Conservation (phyloP, 164 flowering plant species). For the Dillenia suffruticosa region DNA sequence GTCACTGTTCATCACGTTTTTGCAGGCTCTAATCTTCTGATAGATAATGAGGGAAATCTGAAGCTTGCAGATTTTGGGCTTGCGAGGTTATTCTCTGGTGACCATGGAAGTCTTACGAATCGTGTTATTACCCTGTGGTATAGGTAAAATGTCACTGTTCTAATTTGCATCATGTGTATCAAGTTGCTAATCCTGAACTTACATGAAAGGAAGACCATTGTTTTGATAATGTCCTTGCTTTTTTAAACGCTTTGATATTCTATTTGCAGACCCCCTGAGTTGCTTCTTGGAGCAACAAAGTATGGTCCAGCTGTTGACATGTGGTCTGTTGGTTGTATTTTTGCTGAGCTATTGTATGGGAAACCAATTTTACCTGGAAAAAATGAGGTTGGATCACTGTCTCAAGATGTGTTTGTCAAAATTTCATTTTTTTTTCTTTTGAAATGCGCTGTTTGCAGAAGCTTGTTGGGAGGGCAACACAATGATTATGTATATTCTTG, state of each 20-base stretch:
- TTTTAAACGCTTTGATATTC: neutral
- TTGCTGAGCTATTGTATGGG: constrained; percentile 90
- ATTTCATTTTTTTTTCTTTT: no score
- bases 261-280: constrained; percentile 79
- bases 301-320: constrained; percentile 98
- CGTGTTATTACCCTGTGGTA: constrained; percentile 96
- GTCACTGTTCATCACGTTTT: neutral
- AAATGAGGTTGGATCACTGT: constrained; percentile 54
- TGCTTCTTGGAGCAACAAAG: constrained; percentile 91
- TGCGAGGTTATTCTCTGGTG: constrained; percentile 74
- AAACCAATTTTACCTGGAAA: constrained; percentile 91
- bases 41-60: constrained; percentile 87
- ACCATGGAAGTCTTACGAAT: constrained; percentile 81
- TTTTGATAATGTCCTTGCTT: no score
- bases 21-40: constrained; percentile 93
- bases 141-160: constrained; percentile 42
- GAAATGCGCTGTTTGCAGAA: no score
- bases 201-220: no score
- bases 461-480: no score
- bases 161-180: neutral
- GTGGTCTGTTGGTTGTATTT: constrained; percentile 99
- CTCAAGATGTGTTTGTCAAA: no score
- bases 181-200: neutral
- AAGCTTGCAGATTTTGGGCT: constrained; percentile 99
- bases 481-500: no score